Conservation (phyloP, 805 yeast species). For the Dipodascopsis uninucleata region DNA sequence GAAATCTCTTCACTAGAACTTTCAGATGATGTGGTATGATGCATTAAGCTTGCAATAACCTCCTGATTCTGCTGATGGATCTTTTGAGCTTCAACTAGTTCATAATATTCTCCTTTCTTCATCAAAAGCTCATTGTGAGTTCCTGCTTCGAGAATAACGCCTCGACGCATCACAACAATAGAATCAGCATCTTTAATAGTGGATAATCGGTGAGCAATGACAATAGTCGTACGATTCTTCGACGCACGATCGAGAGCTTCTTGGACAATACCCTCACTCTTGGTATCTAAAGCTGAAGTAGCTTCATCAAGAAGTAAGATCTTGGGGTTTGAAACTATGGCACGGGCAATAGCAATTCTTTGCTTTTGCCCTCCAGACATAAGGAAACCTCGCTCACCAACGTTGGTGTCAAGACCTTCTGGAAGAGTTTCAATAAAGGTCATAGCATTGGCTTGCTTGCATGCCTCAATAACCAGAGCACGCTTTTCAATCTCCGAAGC, state of each 20-base stretch:
- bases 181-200: conserved; percentile 50
- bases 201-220: conserved; percentile 51
- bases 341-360: conserved; percentile 61
- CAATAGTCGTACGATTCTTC: conserved; percentile 44
- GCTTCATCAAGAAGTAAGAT: conserved; percentile 62
- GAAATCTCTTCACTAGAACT: conserved; percentile 2
- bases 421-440: conserved; percentile 51
- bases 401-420: conserved; percentile 44
- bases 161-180: conserved; percentile 43
- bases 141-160: conserved; percentile 46
- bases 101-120: conserved; percentile 29
- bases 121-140: conserved; percentile 35
- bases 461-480: conserved; percentile 42
- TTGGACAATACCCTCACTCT: conserved; percentile 58
- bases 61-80: conserved; percentile 11
- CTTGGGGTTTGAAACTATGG: conserved; percentile 52
- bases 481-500: conserved; percentile 40
- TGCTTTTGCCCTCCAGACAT: conserved; percentile 68
- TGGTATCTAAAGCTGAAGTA: conserved; percentile 62
- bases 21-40: conserved; percentile 1
- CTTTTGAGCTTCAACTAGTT: conserved; percentile 34
- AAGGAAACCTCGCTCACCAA: conserved; percentile 58
- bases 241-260: conserved; percentile 43
- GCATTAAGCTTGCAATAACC: no score
- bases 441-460: conserved; percentile 51